Evolutionary conservation across 768 basidiomycete species (phyloP), one percentile per base, ranked within the genome.

Genomic region (Lyophyllum decastes): DNA sequence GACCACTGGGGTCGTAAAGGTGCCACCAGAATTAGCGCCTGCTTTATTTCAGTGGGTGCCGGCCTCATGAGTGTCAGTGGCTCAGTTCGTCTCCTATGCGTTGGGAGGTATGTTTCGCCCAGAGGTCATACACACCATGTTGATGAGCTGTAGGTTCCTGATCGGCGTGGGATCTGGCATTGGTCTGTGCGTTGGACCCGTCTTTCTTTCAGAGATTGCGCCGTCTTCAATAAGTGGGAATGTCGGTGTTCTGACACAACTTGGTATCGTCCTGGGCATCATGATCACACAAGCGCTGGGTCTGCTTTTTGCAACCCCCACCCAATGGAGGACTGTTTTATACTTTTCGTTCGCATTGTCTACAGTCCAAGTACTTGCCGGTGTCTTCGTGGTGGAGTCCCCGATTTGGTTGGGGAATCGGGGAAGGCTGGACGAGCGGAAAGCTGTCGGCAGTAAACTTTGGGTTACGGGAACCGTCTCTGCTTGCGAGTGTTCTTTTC

Each of bases 171-270:
- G 85, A 26, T 83, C 89, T 41, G 90, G 91, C 40, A 66, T 91
- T 54, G 88, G 88, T 34, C 70, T 92, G 7, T 90, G 89, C 62
- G 84, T 92, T n/a, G 84, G 85, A 3, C 95, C 95, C 10, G 81
- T 95, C 34, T 95, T 85, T 72, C 78, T 96, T n/a, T 80, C 89
- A 4, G 92, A 95, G 70, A 87, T 96, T 12, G 86, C 93, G 0
- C 95, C 94, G 0, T 73, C 83, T 2, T 80, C 81, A 46, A 89
- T 94, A 55, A 87, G 84, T 62, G 90, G 90, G 19, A 88, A 77
- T 54, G 76, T 94, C 60, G 92, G 92, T 86, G 88, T 94, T 25
- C 77, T 94, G 26, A 92, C 89, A 0, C 93, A 94, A 63, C 74
- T 95, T 25, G 85, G 82, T 38, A 89, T 96, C 65, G 92, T 96